Evolutionary conservation across 2,329 filamentous ascomycete genomes (phyloP), one percentile per base, ranked within the genome.

Genomic region (Falciphora oryzae): DNA sequence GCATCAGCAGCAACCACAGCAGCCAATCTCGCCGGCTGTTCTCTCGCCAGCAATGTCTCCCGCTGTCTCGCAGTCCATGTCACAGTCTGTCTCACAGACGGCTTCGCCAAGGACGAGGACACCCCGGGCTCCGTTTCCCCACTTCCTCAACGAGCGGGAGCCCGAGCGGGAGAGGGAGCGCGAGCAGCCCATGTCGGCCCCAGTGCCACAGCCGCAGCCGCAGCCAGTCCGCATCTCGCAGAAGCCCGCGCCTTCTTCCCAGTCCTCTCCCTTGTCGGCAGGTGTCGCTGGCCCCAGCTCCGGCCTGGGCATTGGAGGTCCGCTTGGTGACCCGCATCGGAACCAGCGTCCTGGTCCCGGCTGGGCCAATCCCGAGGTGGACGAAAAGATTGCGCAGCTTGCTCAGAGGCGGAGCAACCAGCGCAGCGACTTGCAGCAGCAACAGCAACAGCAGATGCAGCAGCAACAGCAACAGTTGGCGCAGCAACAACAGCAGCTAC

Each of bases 151-250:
- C 38, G 44, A 62, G 25, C 60, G 65, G 25, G 67, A 68, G 25
- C 29, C 64, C 16, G 67, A 68, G 22, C 60, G 44, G 16, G 44
- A 62, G 31, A 44, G 60, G 35, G 60, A 62, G 38, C 38, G 60
- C 28, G 60, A 62, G 31, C 38, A 50, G 44, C 16, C 44, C 18
- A n/a, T 50, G 44, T 11, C 44, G 18, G 44, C 18, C 22, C 22
- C 18, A 10, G 44, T n/a, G 16, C 18, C 44, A 50, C 60, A 67
- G 57, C 68, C 71, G 13, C 71, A 72, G 31, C 75, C 73, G 63
- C 75, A 77, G 56, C 73, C 77, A 53, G 73, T 78, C 18, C 76
- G 78, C 4, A 72, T 79, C 59, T 75, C 78, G 4, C 78, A 79
- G 62, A 80, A 81, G 69, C 70, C 74, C 5, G 69, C 71, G 18